Evolutionary conservation across 345 rosid genomes (phyloP), one percentile per base, ranked within the genome.

Genomic region (Diplotaxis tenuifolia): DNA sequence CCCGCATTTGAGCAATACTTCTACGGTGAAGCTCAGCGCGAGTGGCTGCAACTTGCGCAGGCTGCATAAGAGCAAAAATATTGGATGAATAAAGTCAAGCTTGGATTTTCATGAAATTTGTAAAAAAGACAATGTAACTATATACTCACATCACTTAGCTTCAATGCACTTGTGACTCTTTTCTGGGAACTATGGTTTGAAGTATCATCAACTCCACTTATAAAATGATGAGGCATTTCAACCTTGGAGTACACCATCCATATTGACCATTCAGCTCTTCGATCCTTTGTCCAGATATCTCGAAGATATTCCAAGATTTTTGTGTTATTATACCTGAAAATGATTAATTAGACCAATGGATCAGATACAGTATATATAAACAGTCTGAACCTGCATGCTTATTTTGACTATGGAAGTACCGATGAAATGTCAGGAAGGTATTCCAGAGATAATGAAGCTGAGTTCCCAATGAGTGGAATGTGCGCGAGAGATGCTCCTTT

Each of bases 201-300:
- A 63, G 83, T 36, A 52, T 90, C 94, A 62, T 90, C 90, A 82
- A 68, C 73, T 75, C 91, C 90, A 71, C 94, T 88, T 58, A 96
- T 86, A 81, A 83, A 92, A 78, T 85, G 97, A 83, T 85, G 96
- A 67, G 99, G 98, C 99, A 96, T 90, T 80, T 96, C 98, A 67
- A 90, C 97, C 83, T 90, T 92, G 15, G 97, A 86, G 81, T 95
- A 92, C 50, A 88, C 92, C 96, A 90, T 95, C 99, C 99, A 92
- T 78, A 89, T 92, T 7, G 99, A 92, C 99, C 99, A 95, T 79
- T 95, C 99, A 68, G 92, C 91, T 79, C 84, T 90, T 75, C 97
- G 89, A 74, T 92, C 97, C 75, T 82, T 83, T 42, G 87, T 82
- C 99, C 99, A 96, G 67, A 71, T 72, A 69, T 90, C 89, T 6